Conservation (phyloP, 495 filamentous ascomycete genomes). For the Tuber aestivum region DNA sequence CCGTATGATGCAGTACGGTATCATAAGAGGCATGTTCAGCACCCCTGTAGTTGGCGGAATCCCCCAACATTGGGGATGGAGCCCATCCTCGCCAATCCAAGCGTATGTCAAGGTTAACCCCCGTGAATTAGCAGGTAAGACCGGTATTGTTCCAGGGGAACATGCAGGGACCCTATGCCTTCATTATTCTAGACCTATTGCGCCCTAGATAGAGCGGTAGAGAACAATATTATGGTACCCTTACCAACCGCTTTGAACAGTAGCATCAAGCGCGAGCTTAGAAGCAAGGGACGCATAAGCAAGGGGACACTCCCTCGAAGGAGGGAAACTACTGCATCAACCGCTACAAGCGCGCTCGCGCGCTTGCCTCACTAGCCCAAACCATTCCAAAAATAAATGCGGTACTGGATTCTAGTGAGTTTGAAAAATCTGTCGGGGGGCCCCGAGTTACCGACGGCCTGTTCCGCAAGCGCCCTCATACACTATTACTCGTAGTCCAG, state of each 20-base stretch:
- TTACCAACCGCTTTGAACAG: background rate
- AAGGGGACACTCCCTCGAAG: background rate
- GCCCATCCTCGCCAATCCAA: background rate
- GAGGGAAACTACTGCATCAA: background rate
- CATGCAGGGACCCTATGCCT: background rate
- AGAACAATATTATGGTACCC: background rate
- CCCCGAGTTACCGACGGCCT: background rate
- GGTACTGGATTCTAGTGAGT: background rate
- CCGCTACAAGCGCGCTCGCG: background rate
- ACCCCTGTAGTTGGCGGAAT: background rate
- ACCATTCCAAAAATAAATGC: background rate
- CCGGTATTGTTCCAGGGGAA: background rate
- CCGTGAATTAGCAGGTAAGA: background rate
- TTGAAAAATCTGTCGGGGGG: background rate
- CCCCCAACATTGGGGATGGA: background rate
- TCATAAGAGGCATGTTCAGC: too few relatives aligned
- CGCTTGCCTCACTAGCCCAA: background rate
- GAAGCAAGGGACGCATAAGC: background rate
- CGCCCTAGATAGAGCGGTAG: background rate
- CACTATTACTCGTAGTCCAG: too few relatives aligned
- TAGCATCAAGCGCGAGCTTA: slow-evolving; percentile 1
- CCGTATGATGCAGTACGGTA: background rate
- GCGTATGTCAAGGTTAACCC: background rate
- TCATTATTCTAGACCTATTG: background rate
- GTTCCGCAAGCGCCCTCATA: background rate